Conservation (phyloP, 805 yeast genomes). For the Candida schatavii region DNA sequence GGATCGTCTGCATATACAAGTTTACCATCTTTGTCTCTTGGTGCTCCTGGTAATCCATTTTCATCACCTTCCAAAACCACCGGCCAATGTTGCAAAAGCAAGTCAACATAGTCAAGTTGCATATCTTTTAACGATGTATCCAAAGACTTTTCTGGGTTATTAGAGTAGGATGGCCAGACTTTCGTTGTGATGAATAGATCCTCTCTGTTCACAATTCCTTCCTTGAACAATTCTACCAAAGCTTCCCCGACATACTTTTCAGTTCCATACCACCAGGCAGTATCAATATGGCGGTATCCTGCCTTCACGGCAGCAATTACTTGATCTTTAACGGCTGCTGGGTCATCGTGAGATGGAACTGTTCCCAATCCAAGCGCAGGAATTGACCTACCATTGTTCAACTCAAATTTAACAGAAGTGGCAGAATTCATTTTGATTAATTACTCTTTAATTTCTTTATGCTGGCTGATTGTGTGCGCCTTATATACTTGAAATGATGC, state of each 20-base stretch:
- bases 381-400: conserved; percentile 56
- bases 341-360: conserved; percentile 26
- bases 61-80: conserved; percentile 39
- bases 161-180: conserved; percentile 44
- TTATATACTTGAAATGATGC: too few species aligned
- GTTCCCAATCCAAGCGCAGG: conserved; percentile 72
- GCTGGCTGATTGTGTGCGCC: too few species aligned
- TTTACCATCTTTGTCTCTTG: conserved; percentile 35
- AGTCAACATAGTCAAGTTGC: conserved; percentile 45
- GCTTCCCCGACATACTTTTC: conserved; percentile 44
- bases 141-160: conserved; percentile 39
- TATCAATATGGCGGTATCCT: conserved; percentile 49
- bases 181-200: conserved; percentile 38
- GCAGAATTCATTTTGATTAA: conserved; percentile 16
- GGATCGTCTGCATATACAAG: conserved; percentile 34
- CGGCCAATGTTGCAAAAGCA: conserved; percentile 52
- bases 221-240: conserved; percentile 45
- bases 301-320: conserved; percentile 40
- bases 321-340: conserved; percentile 29
- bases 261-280: conserved; percentile 50
- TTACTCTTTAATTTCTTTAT: too few species aligned
- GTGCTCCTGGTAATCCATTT: conserved; percentile 36
- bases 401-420: conserved; percentile 39
- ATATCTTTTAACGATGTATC: conserved; percentile 38
- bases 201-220: conserved; percentile 49